These are phyloP conservation scores for Aphanomyces euteiches DNA, from an alignment of 352 stramenopile genomes.

Conservation along the genomic window DNA sequence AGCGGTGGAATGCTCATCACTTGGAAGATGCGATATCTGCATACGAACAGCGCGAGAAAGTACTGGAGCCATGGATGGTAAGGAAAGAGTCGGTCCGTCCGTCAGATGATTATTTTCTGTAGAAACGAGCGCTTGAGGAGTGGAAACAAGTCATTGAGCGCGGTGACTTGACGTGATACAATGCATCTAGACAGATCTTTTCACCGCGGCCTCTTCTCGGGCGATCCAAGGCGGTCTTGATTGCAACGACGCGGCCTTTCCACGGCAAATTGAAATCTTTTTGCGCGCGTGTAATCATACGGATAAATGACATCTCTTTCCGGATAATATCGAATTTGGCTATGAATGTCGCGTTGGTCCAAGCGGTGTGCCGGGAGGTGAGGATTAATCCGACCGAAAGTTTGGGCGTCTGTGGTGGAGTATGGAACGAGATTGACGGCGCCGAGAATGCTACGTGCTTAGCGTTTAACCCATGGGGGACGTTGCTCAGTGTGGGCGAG, in stretches of 20 bases:
- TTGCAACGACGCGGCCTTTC: too few species aligned
- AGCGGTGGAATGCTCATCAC: conserved; percentile 8
- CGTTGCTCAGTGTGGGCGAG: conserved; percentile 69
- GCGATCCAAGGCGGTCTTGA: too few species aligned
- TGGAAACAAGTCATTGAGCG: background rate
- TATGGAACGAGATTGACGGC: conserved; percentile 65
- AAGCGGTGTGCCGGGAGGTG: conserved; percentile 20
- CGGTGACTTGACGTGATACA: conserved; percentile 1
- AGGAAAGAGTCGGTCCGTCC: background rate
- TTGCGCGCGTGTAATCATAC: background rate
- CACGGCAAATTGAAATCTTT: too few species aligned
- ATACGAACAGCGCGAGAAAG: background rate
- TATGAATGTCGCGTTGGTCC: conserved; percentile 31
- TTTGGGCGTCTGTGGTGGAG: conserved; percentile 24
- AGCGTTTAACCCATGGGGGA: conserved; percentile 56
- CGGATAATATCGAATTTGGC: conserved; percentile 3
- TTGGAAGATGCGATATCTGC: background rate
- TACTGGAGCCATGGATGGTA: conserved; percentile 23
- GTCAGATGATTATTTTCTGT: background rate
- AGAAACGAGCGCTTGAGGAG: conserved; percentile 11
- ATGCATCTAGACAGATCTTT: background rate
- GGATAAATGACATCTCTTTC: conserved; percentile 7
- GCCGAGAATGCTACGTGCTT: conserved; percentile 72
- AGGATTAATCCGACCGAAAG: conserved; percentile 14
- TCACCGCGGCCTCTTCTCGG: too few species aligned